Base-by-base conservation (phyloP, 805 yeast species). In the Komagataella populi region DNA sequence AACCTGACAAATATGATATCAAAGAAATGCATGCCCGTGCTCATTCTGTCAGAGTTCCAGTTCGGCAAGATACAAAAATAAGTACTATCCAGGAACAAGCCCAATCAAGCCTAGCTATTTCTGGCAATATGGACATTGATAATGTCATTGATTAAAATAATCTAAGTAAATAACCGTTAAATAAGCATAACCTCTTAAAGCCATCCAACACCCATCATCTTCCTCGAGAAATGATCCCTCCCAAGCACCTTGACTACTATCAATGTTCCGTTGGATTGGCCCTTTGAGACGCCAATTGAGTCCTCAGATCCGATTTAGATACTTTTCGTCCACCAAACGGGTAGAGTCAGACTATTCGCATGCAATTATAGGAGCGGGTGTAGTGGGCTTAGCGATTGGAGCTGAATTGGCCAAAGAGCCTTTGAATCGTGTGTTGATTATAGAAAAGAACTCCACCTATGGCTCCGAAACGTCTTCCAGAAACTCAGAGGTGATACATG, bases 401-500 rank as follows among this genome's bases (percentile, higher is more conserved):
- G 79, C 91, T 1, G 83, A 84, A 56, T 68, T 89, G 36, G 68
- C 79, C 46, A 64, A 69, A 49, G 59, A 64, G 3, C 55, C 71
- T n/a, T 63, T 71, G 4, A 74, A 75, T 52, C 67, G 67, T 4
- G 88, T 88, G 0, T 63, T 85, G 1, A 61, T 90, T 7, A 63
- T 89, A 2, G 97, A 89, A 58, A 80, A 84, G 59, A 79, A 88
- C 62, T 63, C 66, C 1, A 70, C 70, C 43, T 62, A 80, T 49
- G 96, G 96, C 1, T 74, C 77, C 56, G 96, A 89, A 59, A 87
- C 96, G 0, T 83, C 95, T 5, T 76, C 91, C n/a, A 70, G 96
- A 50, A 89, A 89, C 69, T 85, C 95, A 1, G 97, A 90, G 60
- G 97, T 90, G 23, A 83, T 89, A 22, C 97, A 89, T 66, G 96